These are phyloP conservation scores for Linaria vulgaris DNA, from an alignment of 257 asterid species.

Conservation along the genomic window DNA sequence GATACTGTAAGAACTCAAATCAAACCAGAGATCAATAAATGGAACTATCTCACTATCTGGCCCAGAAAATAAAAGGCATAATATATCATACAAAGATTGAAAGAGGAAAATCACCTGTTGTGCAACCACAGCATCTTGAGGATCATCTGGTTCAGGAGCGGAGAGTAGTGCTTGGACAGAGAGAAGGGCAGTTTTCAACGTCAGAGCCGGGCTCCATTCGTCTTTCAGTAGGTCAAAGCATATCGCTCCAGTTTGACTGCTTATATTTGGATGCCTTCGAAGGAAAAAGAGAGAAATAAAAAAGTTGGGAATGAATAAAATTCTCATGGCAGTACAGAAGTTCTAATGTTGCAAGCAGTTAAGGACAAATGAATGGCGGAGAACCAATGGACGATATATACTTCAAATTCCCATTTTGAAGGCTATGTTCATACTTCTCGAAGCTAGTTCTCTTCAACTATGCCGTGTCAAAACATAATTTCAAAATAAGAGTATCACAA, in stretches of 20 bases:
- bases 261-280: constrained; percentile 95
- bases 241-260: constrained; percentile 99
- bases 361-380: no score
- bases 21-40: background rate
- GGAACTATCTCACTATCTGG: background rate
- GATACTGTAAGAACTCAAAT: constrained; percentile 42
- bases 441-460: no score
- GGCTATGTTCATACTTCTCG: no score
- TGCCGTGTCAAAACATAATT: no score
- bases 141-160: constrained; percentile 95
- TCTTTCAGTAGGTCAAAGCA: constrained; percentile 95
- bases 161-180: constrained; percentile 92
- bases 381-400: no score
- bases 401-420: no score
- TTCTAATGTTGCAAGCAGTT: no score
- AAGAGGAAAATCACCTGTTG: constrained; percentile 59
- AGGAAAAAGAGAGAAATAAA: constrained; percentile 18
- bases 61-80: background rate
- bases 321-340: constrained; percentile 8
- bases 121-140: constrained; percentile 97
- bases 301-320: constrained; percentile 19
- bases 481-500: no score
- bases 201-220: constrained; percentile 98
- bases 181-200: constrained; percentile 91
- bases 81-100: background rate